These are phyloP conservation scores for Detonula confervacea DNA, from an alignment of 352 stramenopile genomes.

Conservation along the genomic window DNA sequence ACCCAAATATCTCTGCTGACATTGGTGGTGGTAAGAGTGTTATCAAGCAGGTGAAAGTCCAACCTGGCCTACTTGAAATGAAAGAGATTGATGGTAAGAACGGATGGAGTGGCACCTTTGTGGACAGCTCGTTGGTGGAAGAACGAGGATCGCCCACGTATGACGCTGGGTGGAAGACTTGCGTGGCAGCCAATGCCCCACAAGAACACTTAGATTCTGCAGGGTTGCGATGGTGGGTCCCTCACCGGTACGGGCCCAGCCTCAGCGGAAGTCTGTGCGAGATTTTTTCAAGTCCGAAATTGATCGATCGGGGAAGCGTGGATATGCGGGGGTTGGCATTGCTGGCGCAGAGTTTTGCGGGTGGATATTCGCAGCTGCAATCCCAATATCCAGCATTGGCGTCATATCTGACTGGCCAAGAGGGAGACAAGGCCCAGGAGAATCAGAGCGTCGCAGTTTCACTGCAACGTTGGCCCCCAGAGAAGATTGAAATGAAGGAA, in stretches of 20 bases:
- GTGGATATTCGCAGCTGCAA: constrained; percentile 44
- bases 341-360: constrained; percentile 54
- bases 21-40: constrained; percentile 25
- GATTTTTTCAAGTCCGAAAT: constrained; percentile 63
- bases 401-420: constrained; percentile 42
- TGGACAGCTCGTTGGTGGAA: constrained; percentile 46
- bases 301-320: constrained; percentile 36
- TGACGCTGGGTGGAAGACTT: constrained; percentile 78
- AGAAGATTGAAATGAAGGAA: constrained; percentile 79
- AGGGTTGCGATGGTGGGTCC: constrained; percentile 83
- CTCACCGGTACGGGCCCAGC: constrained; percentile 67
- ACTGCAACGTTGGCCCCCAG: constrained; percentile 78
- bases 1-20: constrained; percentile 16
- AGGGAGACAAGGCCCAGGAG: constrained; percentile 23
- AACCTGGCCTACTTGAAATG: constrained; percentile 71
- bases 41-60: constrained; percentile 70
- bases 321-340: constrained; percentile 50
- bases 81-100: constrained; percentile 64
- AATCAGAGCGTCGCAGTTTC: constrained; percentile 72
- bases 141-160: too few species aligned
- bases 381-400: constrained; percentile 46
- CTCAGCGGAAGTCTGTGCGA: constrained; percentile 76
- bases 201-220: constrained; percentile 59
- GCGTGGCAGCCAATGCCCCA: constrained; percentile 69
- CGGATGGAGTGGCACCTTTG: constrained; percentile 75